Percentiles rank a stretch among this genome's conserved stretches.
These are phyloP conservation scores for Apiotrichum porosum DNA, from an alignment of 1,284 basidiomycete genomes.

Conservation along the genomic window DNA sequence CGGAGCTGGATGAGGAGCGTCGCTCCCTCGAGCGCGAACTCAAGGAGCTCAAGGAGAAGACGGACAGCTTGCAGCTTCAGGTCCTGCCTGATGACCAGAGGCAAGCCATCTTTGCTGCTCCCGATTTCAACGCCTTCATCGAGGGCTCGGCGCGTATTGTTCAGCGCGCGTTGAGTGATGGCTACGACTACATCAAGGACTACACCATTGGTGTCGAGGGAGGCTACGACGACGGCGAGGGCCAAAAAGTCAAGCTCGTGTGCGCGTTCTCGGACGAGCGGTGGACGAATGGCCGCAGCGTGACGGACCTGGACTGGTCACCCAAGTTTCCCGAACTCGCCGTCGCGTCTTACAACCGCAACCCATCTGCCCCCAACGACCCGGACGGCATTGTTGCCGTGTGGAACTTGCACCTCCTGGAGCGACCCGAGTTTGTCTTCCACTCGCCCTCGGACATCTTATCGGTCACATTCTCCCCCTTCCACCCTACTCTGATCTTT, in stretches of 20 bases:
- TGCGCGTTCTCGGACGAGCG: constrained; percentile 86
- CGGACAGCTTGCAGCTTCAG: constrained; percentile 57
- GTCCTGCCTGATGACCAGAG: constrained; percentile 78
- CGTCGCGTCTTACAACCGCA: constrained; percentile 95
- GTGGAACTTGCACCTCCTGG: constrained; percentile 92
- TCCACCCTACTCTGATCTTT: constrained; percentile 93
- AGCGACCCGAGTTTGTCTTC: constrained; percentile 95
- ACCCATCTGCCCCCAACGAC: constrained; percentile 80
- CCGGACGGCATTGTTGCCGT: constrained; percentile 95
- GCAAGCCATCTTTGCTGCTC: constrained; percentile 69
- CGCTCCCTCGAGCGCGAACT: constrained; percentile 69
- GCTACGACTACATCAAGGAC: constrained; percentile 93
- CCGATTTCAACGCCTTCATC: constrained; percentile 89
- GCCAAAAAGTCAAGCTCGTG: constrained; percentile 75
- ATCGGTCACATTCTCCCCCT: constrained; percentile 92
- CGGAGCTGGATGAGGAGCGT: constrained; percentile 56
- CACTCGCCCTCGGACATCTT: constrained; percentile 98
- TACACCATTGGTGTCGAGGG: constrained; percentile 80
- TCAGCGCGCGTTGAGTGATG: constrained; percentile 90
- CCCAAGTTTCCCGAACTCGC: constrained; percentile 95
- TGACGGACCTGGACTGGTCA: constrained; percentile 97
- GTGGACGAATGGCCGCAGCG: constrained; percentile 81
- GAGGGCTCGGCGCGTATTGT: constrained; percentile 93
- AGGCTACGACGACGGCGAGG: constrained; percentile 77
- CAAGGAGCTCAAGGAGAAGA: constrained; percentile 72